Conservation (phyloP, 805 yeast species). For the Candida xiaguanensis region DNA sequence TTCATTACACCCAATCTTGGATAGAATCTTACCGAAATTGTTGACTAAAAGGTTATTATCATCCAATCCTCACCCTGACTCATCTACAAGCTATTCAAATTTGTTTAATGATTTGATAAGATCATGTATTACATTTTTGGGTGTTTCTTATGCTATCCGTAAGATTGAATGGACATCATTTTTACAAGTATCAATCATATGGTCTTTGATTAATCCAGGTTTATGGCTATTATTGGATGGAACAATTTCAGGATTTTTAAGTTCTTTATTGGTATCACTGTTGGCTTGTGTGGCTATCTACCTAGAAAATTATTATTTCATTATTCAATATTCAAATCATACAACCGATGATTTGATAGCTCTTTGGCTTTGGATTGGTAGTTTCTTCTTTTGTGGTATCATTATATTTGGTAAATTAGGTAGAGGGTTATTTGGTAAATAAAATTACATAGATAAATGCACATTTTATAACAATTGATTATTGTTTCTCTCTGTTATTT, state of each 20-base stretch:
- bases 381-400: constrained; percentile 64
- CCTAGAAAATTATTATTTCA: constrained; percentile 21
- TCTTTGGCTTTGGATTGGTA: constrained; percentile 51
- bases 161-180: constrained; percentile 66
- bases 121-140: constrained; percentile 59
- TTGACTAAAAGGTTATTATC: constrained; percentile 31
- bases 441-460: constrained; percentile 1
- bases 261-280: constrained; percentile 29
- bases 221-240: constrained; percentile 67
- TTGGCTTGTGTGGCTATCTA: constrained; percentile 30
- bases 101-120: constrained; percentile 35
- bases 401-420: constrained; percentile 69
- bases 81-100: constrained; percentile 20
- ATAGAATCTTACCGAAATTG: constrained; percentile 25
- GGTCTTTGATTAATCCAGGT: constrained; percentile 61
- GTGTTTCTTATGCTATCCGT: constrained; percentile 67
- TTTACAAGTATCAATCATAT: constrained; percentile 59
- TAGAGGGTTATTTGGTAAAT: constrained; percentile 42
- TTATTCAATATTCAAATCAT: constrained; percentile 13
- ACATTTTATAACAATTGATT: neutral
- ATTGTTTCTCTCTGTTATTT: neutral
- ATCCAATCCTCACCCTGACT: constrained; percentile 35
- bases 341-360: constrained; percentile 32
- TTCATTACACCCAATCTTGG: constrained; percentile 46
- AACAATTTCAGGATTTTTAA: constrained; percentile 48